phyloP scores from a whole-genome alignment of 2,329 filamentous ascomycete species.

The Aspergillus sp. region DNA sequence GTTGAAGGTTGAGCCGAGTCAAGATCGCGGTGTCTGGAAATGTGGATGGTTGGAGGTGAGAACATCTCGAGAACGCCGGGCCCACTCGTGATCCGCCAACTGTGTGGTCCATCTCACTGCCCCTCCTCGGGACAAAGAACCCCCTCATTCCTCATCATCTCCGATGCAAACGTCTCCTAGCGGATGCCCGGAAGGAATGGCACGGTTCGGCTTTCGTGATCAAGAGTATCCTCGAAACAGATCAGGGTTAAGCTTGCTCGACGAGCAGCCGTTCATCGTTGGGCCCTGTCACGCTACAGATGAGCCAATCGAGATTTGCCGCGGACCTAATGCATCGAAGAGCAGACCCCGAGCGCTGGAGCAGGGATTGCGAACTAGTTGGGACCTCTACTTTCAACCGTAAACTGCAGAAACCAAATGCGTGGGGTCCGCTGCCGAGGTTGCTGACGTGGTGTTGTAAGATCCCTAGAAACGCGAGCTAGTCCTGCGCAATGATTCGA shows the following conservation, averaged over 20 bases:
- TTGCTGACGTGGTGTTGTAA: constrained; percentile 1
- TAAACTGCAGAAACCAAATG: not conserved
- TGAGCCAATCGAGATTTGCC: not conserved
- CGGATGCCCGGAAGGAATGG: too few species aligned
- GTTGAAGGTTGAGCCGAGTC: not conserved
- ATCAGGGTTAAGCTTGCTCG: not conserved
- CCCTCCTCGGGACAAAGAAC: not conserved
- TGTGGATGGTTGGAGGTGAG: not conserved
- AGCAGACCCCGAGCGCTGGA: not conserved
- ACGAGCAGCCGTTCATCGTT: not conserved
- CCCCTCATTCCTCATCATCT: not conserved
- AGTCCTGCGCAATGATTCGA: not conserved
- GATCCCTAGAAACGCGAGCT: not conserved
- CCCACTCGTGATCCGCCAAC: not conserved
- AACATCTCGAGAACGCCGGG: not conserved
- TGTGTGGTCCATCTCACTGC: not conserved
- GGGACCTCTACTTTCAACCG: not conserved
- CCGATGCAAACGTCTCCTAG: not conserved
- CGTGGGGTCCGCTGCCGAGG: not conserved
- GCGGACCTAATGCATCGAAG: not conserved
- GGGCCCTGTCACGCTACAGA: too few species aligned
- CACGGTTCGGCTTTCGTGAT: too few species aligned
- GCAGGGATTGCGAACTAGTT: not conserved
- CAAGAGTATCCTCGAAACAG: not conserved
- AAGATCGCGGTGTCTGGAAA: not conserved